Evolutionary conservation across 140 eudicot genomes (phyloP).

Genomic region (Cichorium intybus): DNA sequence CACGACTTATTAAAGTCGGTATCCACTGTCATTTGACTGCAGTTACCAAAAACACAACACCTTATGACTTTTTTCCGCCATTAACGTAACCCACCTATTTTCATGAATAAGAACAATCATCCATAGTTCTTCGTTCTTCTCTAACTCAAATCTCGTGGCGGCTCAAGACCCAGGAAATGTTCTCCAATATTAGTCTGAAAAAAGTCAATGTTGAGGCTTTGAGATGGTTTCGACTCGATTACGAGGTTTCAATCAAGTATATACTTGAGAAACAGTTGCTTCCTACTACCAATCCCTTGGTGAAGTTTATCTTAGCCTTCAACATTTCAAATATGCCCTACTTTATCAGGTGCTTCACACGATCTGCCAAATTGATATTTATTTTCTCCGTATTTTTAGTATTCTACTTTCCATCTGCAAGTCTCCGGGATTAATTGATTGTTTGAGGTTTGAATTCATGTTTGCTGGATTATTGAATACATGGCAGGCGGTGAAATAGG

Average conservation of each 20-base stretch:
- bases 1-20: too few relatives aligned
- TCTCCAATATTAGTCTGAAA: too few relatives aligned
- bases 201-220: slow-evolving; percentile 83
- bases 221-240: slow-evolving; percentile 78
- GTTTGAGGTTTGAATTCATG: not conserved
- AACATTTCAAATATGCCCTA: slow-evolving; percentile 60
- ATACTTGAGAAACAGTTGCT: slow-evolving; percentile 73
- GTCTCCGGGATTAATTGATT: not conserved
- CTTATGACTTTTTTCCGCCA: too few relatives aligned
- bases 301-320: slow-evolving; percentile 73
- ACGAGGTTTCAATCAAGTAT: slow-evolving; percentile 55
- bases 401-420: not conserved
- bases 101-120: too few relatives aligned
- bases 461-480: not conserved
- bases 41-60: too few relatives aligned
- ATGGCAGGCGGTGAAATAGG: too few relatives aligned
- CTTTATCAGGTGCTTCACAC: slow-evolving; percentile 59
- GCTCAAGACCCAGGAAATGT: too few relatives aligned
- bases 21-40: too few relatives aligned
- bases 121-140: too few relatives aligned
- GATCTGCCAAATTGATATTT: not conserved
- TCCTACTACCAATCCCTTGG: slow-evolving; percentile 92
- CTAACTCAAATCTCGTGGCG: too few relatives aligned
- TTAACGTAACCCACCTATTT: too few relatives aligned
- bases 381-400: not conserved